Percentiles rank a stretch among this genome's conserved stretches.
Evolutionary conservation across 2,329 filamentous ascomycete species (phyloP).

Genomic region (Chaetomium sp.): DNA sequence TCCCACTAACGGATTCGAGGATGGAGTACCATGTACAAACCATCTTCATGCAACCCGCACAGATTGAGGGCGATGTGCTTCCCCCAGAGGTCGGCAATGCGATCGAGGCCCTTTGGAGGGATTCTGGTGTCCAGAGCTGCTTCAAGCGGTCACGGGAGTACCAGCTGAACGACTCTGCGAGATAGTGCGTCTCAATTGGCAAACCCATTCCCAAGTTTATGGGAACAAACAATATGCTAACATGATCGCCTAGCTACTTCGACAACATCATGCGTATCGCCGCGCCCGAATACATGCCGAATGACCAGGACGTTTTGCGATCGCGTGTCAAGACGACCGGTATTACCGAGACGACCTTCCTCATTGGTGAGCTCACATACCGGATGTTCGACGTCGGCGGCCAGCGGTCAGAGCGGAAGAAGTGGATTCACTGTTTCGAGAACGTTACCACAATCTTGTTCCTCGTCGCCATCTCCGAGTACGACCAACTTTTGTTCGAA

Average conservation of each 20-base stretch:
- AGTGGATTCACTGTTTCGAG: conserved; percentile 99
- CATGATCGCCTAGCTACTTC: conserved; percentile 65
- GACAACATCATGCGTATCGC: conserved; percentile 90
- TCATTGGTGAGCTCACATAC: conserved; percentile 90
- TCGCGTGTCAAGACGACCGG: conserved; percentile 97
- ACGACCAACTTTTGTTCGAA: conserved; percentile 92
- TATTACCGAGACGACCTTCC: conserved; percentile 95
- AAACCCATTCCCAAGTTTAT: no score
- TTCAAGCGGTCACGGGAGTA: conserved; percentile 95
- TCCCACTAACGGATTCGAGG: conserved; percentile 83
- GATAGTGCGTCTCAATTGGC: conserved; percentile 63
- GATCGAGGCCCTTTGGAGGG: conserved; percentile 89
- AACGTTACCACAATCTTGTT: conserved; percentile 96
- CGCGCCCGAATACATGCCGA: conserved; percentile 86
- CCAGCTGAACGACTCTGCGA: conserved; percentile 90
- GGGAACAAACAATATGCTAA: conserved; percentile 27
- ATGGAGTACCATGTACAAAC: conserved; percentile 98
- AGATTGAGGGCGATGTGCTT: conserved; percentile 91
- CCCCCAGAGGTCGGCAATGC: conserved; percentile 91
- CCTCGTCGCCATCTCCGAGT: conserved; percentile 93
- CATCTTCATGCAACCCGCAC: conserved; percentile 96
- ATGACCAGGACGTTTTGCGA: conserved; percentile 88
- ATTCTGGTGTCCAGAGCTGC: conserved; percentile 86
- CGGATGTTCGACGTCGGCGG: conserved; percentile 97
- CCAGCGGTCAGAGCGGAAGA: conserved; percentile 93